A percentile compares a stretch with the other conserved stretches of the same genome.
phyloP scores from a whole-genome alignment of 2,329 filamentous ascomycete species.

The Amesomyces nigricolor region DNA sequence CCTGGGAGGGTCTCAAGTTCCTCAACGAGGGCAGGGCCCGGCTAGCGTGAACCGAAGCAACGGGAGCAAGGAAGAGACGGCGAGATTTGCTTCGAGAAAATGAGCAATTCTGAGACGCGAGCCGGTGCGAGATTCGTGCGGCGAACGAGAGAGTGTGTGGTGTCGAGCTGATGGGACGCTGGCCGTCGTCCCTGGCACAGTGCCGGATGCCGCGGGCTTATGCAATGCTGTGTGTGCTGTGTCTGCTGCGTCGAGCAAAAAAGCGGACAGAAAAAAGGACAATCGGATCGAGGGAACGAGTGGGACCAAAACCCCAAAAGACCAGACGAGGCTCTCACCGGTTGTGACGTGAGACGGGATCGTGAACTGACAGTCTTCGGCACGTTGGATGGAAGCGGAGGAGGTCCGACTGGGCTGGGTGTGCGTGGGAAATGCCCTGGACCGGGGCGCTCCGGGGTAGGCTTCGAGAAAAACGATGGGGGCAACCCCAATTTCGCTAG shows the following conservation, averaged over 20 bases:
- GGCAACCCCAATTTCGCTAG: conserved; percentile 39
- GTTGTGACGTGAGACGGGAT: conserved; percentile 5
- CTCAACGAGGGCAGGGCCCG: conserved; percentile 13
- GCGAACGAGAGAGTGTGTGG: too few relatives aligned
- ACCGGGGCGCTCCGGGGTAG: too few relatives aligned
- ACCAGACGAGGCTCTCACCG: conserved; percentile 14
- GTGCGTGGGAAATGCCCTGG: conserved; percentile 19
- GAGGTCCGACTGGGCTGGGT: conserved; percentile 12
- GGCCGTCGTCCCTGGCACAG: too few relatives aligned
- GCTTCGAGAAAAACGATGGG: conserved; percentile 30
- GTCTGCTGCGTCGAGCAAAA: background rate
- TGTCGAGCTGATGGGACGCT: too few relatives aligned
- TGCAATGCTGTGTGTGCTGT: background rate
- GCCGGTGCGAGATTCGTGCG: too few relatives aligned
- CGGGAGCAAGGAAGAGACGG: conserved; percentile 15
- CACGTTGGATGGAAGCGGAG: conserved; percentile 13
- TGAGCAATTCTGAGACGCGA: background rate
- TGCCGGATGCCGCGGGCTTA: too few relatives aligned
- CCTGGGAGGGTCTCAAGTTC: conserved; percentile 1
- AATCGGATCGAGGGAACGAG: conserved; percentile 6
- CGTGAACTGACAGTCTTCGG: conserved; percentile 7
- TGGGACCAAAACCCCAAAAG: conserved; percentile 2
- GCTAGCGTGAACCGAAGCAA: conserved; percentile 24
- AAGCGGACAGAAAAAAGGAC: background rate
- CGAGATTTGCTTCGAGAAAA: background rate